Evolutionary conservation across 257 asterid genomes (phyloP), one percentile per base, ranked within the genome.

Genomic region (Ilex asprella): DNA sequence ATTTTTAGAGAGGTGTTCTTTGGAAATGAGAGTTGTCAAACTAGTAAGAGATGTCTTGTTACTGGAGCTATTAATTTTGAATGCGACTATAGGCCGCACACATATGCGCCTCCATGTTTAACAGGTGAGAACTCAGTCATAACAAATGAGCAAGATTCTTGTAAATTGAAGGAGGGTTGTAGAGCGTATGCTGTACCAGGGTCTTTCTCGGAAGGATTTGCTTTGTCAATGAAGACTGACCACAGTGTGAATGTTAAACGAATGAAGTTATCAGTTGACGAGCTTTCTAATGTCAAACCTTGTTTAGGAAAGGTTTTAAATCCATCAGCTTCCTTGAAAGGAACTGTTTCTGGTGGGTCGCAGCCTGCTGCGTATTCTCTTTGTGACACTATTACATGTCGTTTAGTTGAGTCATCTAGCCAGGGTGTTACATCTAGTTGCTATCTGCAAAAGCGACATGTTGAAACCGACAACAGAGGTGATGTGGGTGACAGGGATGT

Each of bases 371-470:
- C 76, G 53, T 68, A 52, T 35, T 69, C 81, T 67, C 64, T 78
- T 59, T 46, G 73, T 75, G 65, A 56, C 63, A 59, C 61, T 59
- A 73, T 79, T 59, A 76, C 72, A 35, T 85, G 73, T 73, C 79
- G 66, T 59, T 63, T 93, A 54, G 96, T 89, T 64, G 99, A 93
- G 73, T 89, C 96, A 44, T 87, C 93, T 64, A 54, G 69, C 58
- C 79, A 75, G 69, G 86, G 95, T 58, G 70, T 92, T 67, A 77
- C 85, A 55, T 76, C 81, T 61, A 63, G 85, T 62, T 64, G 70
- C 68, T 84, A 84, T 76, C 81, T 78, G 68, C 75, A 72, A 65
- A 76, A 73, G 72, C 77, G 68, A 65, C 73, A 65, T 35, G 50
- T 29, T 65, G 69, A 67, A 60, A 64, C 10, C 63, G 76, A 72